Percentiles rank a stretch among this genome's conserved stretches.
Conservation (phyloP, 2,329 filamentous ascomycete species). For the Colletotrichum coccodes region DNA sequence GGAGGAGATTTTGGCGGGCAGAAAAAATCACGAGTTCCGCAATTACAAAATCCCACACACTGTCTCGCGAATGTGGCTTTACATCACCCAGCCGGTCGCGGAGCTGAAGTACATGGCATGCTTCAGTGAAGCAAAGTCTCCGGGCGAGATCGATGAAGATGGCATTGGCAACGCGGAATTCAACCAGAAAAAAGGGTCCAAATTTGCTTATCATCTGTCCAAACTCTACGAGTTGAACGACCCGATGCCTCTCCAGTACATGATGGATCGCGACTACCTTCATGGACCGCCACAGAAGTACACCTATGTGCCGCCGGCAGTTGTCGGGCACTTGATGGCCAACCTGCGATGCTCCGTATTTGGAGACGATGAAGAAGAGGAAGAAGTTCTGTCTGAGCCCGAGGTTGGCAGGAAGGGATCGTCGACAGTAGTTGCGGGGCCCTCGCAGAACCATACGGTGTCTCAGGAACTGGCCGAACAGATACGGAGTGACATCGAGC, state of each 20-base stretch:
- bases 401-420: slow-evolving; percentile 13
- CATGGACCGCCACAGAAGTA: slow-evolving; percentile 60
- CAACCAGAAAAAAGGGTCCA: slow-evolving; percentile 50
- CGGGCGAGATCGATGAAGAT: slow-evolving; percentile 56
- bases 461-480: slow-evolving; percentile 65
- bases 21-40: slow-evolving; percentile 65
- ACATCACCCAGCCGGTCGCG: slow-evolving; percentile 57
- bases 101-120: slow-evolving; percentile 69
- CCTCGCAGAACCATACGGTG: slow-evolving; percentile 43
- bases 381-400: slow-evolving; percentile 17
- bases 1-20: slow-evolving; percentile 58
- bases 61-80: slow-evolving; percentile 72
- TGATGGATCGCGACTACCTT: slow-evolving; percentile 66
- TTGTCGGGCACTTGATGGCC: slow-evolving; percentile 66
- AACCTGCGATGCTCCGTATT: slow-evolving; percentile 67
- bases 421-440: slow-evolving; percentile 17
- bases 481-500: slow-evolving; percentile 53
- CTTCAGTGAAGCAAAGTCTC: slow-evolving; percentile 57
- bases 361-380: slow-evolving; percentile 37
- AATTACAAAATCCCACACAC: slow-evolving; percentile 63
- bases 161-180: slow-evolving; percentile 64
- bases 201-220: slow-evolving; percentile 62
- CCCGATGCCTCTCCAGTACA: slow-evolving; percentile 60
- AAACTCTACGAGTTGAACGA: slow-evolving; percentile 73
- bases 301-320: slow-evolving; percentile 64